These are phyloP conservation scores for Penicillium decumbens DNA, from an alignment of 2,329 filamentous ascomycete species.

Conservation along the genomic window DNA sequence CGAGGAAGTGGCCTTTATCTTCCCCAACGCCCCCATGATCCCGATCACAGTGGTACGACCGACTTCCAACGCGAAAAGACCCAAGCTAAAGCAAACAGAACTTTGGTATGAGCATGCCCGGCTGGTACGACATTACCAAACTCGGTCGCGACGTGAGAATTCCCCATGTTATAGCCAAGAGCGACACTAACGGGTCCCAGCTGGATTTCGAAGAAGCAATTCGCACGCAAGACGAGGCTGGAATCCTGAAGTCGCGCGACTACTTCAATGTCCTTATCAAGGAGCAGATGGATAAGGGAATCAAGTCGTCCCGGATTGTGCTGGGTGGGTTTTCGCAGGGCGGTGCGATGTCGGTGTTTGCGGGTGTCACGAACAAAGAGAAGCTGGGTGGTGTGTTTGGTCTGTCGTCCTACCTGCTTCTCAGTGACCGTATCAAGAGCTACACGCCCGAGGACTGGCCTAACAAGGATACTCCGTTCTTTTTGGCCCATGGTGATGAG, in stretches of 20 bases:
- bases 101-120: constrained; percentile 73
- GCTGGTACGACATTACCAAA: constrained; percentile 51
- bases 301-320: constrained; percentile 76
- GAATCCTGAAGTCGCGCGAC: constrained; percentile 66
- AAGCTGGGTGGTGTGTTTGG: constrained; percentile 86
- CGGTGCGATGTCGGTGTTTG: constrained; percentile 78
- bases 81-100: constrained; percentile 50
- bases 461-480: constrained; percentile 74
- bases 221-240: constrained; percentile 53
- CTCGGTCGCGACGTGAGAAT: constrained; percentile 40
- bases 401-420: constrained; percentile 73
- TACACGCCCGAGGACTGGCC: constrained; percentile 52
- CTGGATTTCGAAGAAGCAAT: constrained; percentile 41
- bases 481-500: constrained; percentile 79
- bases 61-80: background rate
- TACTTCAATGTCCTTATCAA: constrained; percentile 78
- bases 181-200: constrained; percentile 20
- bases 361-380: constrained; percentile 66
- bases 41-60: constrained; percentile 74
- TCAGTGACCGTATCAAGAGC: constrained; percentile 61
- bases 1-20: constrained; percentile 85
- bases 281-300: constrained; percentile 72
- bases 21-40: constrained; percentile 83
- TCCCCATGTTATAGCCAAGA: constrained; percentile 1
- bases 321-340: constrained; percentile 67